Percentiles rank a stretch among this genome's conserved stretches.
Evolutionary conservation across 2,329 filamentous ascomycete genomes (phyloP).

Genomic region (Sclerotinia nivalis): DNA sequence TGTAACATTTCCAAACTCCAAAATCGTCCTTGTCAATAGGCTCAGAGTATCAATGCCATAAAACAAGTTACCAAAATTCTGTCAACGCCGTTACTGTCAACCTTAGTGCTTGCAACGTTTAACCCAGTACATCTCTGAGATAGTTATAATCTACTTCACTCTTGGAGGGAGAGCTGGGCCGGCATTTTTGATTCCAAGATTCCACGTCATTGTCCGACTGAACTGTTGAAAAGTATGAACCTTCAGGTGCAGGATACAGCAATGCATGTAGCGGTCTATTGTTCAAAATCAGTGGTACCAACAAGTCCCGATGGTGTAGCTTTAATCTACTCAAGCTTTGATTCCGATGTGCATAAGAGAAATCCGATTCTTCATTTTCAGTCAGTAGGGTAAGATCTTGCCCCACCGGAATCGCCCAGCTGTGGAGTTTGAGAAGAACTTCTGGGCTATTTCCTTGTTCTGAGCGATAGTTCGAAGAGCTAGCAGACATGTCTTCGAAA

Average conservation of each 20-base stretch:
- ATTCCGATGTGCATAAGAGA: background rate
- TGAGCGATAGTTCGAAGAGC: background rate
- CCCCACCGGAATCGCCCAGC: constrained; percentile 7
- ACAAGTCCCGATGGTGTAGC: constrained; percentile 2
- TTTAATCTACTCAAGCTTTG: background rate
- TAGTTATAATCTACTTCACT: background rate
- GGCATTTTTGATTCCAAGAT: background rate
- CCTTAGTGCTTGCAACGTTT: background rate
- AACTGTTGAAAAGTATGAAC: background rate
- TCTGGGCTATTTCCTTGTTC: too few relatives aligned
- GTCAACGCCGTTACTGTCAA: background rate
- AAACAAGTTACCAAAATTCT: too few relatives aligned
- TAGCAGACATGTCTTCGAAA: background rate
- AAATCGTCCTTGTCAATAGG: too few relatives aligned
- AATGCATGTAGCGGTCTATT: constrained; percentile 7
- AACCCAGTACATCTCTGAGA: background rate
- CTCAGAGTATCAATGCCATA: too few relatives aligned
- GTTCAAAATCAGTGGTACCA: constrained; percentile 7
- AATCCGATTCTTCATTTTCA: background rate
- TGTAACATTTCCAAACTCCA: background rate
- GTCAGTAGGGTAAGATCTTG: background rate
- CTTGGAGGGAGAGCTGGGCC: background rate
- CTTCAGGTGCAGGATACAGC: background rate
- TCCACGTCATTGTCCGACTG: background rate
- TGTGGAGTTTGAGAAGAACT: background rate